These are phyloP conservation scores for Croton laevigatus DNA, from an alignment of 441 rosid genomes.

Conservation along the genomic window DNA sequence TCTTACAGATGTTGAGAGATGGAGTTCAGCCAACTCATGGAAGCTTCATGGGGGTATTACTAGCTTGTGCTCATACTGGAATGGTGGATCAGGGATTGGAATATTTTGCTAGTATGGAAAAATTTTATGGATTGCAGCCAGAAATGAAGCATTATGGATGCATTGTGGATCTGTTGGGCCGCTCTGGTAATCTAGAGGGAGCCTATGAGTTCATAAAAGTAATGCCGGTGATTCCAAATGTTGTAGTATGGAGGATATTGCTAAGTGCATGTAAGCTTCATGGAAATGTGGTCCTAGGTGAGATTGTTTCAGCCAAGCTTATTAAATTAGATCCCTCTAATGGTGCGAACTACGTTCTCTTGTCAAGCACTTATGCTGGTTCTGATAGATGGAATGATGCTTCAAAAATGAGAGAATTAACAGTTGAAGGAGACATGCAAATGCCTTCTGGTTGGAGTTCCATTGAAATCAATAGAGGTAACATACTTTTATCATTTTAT, in stretches of 20 bases:
- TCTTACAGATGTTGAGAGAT: constrained; percentile 42
- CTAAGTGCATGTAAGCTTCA: constrained; percentile 56
- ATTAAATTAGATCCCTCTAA: constrained; percentile 49
- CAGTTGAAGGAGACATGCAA: constrained; percentile 38
- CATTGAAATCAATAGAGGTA: constrained; percentile 27
- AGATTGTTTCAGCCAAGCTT: constrained; percentile 38
- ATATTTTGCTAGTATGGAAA: constrained; percentile 42
- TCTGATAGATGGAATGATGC: constrained; percentile 68
- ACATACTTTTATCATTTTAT: neutral
- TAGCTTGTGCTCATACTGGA: constrained; percentile 61
- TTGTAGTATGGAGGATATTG: constrained; percentile 52
- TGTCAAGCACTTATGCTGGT: constrained; percentile 63
- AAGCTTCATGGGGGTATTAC: constrained; percentile 45
- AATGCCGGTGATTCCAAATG: constrained; percentile 57
- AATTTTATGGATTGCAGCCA: constrained; percentile 38
- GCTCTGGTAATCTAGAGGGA: constrained; percentile 43
- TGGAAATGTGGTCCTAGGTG: constrained; percentile 46
- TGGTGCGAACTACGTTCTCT: constrained; percentile 57
- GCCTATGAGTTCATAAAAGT: constrained; percentile 40
- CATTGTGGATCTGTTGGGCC: constrained; percentile 50
- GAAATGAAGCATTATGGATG: constrained; percentile 56
- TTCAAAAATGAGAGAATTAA: constrained; percentile 42
- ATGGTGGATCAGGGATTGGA: constrained; percentile 45
- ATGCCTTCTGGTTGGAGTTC: constrained; percentile 55
- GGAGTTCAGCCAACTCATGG: constrained; percentile 47